Conservation (phyloP, 208 protist genomes). For the Acanthamoeba royreba region DNA sequence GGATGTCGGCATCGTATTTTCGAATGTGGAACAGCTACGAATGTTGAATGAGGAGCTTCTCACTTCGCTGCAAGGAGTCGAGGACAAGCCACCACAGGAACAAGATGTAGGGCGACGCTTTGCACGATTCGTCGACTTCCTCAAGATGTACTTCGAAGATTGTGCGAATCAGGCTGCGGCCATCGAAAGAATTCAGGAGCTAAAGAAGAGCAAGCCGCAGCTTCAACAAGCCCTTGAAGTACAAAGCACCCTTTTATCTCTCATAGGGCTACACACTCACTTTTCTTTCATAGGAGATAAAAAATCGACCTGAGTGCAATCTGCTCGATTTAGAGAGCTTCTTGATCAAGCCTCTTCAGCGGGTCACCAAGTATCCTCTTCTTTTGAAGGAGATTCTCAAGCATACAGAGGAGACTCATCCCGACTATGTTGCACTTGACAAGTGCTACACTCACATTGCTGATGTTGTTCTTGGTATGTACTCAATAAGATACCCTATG, state of each 20-base stretch:
- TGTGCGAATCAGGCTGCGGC: not conserved
- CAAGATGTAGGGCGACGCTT: not conserved
- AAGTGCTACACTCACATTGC: not conserved
- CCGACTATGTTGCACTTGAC: not conserved
- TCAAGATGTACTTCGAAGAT: conserved; percentile 8
- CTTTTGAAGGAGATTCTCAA: not conserved
- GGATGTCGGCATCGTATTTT: not conserved
- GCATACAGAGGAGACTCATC: not conserved
- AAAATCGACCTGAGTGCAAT: not conserved
- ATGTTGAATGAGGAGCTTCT: not conserved
- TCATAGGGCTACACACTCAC: not conserved
- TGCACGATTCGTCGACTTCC: not conserved
- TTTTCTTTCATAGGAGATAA: not conserved
- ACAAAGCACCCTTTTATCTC: not conserved
- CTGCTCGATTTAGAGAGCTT: not conserved
- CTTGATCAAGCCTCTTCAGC: not conserved
- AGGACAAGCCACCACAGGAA: not conserved
- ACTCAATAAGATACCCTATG: not conserved
- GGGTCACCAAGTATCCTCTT: not conserved
- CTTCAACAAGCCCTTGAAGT: not conserved
- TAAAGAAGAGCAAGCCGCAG: not conserved
- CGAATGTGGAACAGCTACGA: not conserved
- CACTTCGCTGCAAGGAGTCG: not conserved
- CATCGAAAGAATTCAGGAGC: not conserved
- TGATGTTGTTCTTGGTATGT: not conserved